Base-by-base conservation (phyloP, 768 basidiomycete species). In the Mycena indigotica region DNA sequence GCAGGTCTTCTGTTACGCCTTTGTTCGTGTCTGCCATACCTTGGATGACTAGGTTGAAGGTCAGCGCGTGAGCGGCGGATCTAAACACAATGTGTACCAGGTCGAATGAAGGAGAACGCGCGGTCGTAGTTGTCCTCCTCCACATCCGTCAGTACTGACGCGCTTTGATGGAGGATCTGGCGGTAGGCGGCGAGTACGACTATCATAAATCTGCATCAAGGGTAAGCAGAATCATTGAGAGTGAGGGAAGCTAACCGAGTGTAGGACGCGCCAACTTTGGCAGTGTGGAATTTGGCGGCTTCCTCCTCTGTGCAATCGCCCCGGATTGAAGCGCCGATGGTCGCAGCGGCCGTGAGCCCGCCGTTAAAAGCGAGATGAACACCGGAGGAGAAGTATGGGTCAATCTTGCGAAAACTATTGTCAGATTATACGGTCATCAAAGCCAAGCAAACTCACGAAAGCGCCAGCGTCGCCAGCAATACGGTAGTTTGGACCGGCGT, bases 121-220 rank as follows among this genome's bases (percentile, higher is more conserved):
- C 73, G 68, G 65, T 81, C 80, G 55, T 78, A 81, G 65, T 77
- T 80, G 62, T 77, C 75, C 56, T 79, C 77, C 30, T 78, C 72
- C 28, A 80, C 66, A 52, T 80, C 78, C 3, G 69, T 67, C 17
- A 80, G 71, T 10, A 80, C 72, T 25, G 74, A 70, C 3, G 62
- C 59, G 21, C 68, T 65, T 62, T 81, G 80, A 4, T 73, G 63
- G 17, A 72, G 72, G 54, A 80, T 79, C 62, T 81, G 80, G 58
- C 76, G 73, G 66, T 80, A 81, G 26, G 77, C 77, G 58, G 77
- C 77, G 32, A 82, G 69, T 4, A 78, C 77, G 46, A 80, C 79
- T 19, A 81, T 62, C 19, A 79, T 65, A 65, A 80, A 81, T 41
- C 77, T 79, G 38, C 16, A 12, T 15, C 28, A 15, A 39, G 23